phyloP scores from a whole-genome alignment of 495 filamentous ascomycete genomes.

The Pyrenula massariospora region DNA sequence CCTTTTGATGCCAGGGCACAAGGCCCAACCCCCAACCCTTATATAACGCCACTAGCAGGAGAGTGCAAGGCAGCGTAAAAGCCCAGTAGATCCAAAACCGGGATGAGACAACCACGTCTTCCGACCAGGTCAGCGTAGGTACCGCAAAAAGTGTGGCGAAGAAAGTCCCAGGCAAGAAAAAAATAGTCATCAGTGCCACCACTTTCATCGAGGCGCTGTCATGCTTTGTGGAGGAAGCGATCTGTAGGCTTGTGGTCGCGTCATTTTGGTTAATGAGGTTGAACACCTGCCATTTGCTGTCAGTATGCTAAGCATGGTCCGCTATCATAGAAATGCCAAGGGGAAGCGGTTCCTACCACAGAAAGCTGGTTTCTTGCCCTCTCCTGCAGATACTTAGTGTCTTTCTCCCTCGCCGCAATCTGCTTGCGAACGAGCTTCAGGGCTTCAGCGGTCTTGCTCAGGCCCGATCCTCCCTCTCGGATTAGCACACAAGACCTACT shows the following conservation, averaged over 20 bases:
- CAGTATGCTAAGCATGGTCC: not conserved
- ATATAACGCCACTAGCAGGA: not conserved
- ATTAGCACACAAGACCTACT: not conserved
- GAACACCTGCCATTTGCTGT: not conserved
- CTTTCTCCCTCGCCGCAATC: not conserved
- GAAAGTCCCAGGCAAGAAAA: constrained; percentile 25
- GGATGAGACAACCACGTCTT: constrained; percentile 10
- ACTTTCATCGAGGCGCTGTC: constrained; percentile 26
- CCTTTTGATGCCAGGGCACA: no score
- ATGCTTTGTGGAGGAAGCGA: constrained; percentile 16
- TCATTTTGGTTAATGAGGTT: not conserved
- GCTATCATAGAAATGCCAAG: not conserved
- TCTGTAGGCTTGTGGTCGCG: not conserved
- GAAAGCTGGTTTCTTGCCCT: not conserved
- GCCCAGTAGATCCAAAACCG: constrained; percentile 27
- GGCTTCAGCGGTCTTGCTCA: not conserved
- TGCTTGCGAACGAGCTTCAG: not conserved
- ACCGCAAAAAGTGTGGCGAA: constrained; percentile 23
- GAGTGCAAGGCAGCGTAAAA: not conserved
- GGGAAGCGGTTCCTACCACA: not conserved
- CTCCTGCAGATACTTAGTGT: not conserved
- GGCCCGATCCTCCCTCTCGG: not conserved
- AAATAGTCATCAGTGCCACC: constrained; percentile 24
- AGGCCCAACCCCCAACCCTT: not conserved
- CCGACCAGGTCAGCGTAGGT: constrained; percentile 21